Evolutionary conservation across 148 eudicot genomes (phyloP), one percentile per base, ranked within the genome.

Genomic region (Camellia sinensis): DNA sequence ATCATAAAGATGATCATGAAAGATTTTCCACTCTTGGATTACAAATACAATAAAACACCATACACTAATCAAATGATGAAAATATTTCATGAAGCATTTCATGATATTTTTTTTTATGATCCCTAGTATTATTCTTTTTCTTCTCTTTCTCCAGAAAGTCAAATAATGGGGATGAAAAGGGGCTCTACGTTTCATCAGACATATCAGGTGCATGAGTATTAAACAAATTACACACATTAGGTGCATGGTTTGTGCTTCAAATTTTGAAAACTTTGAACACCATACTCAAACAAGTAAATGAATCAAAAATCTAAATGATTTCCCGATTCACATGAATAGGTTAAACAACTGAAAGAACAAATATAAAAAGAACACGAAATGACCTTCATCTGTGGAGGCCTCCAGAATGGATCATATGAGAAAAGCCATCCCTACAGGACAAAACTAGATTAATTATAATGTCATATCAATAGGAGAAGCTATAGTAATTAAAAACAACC

Each of bases 361-460:
- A 80, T 29, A 1, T 41, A 22, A 59, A 5, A 2, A 75, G 6
- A 17, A 37, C 53, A 48, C 46, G 21, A 60, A 44, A 70, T 71
- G 13, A 88, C 91, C 89, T 88, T 86, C 91, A 86, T 88, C 66
- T 88, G 91, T 45, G 89, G 87, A 76, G 91, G 91, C 86, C 85
- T 83, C 91, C 91, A 88, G 66, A 80, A 88, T 72, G 91, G 89
- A 79, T 88, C 91, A 79, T 86, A 85, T n/a, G 87, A 78, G 74
- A 88, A 88, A 73, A 88, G 89, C 91, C 91, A 88, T 78, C 91
- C 91, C 91, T 88, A 79, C 74, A 71, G n/a, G 60, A 56, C 6
- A 76, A 64, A 43, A 71, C 53, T 3, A 72, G 46, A 82, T 22
- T 3, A 19, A 17, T 67, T 22, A 77, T 29, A 10, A 76, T 29